These are phyloP conservation scores for Sugiyamaella novakii DNA, from an alignment of 1,139 yeast species.

Conservation along the genomic window DNA sequence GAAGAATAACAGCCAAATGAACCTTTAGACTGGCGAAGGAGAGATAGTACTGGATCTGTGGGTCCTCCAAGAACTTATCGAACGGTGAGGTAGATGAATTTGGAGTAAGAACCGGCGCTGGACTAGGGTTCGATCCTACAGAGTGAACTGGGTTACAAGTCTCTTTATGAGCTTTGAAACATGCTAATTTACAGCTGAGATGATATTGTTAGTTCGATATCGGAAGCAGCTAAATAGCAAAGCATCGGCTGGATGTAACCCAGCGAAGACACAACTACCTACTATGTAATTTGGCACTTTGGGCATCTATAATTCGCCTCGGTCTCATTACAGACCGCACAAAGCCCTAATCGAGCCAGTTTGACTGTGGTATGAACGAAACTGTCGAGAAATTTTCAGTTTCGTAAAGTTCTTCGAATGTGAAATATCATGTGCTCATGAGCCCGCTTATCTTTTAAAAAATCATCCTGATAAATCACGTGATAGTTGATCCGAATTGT, in stretches of 20 bases:
- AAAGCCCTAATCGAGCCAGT: constrained; percentile 35
- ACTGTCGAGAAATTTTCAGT: too few relatives aligned
- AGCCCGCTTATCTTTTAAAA: constrained; percentile 12
- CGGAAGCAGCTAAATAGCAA: neutral
- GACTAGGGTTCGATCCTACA: neutral
- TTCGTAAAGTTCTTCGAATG: too few relatives aligned
- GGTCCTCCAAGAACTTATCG: constrained; percentile 42
- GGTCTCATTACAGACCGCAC: constrained; percentile 49
- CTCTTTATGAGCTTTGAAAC: constrained; percentile 54
- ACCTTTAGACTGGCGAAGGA: constrained; percentile 54
- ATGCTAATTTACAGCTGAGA: constrained; percentile 53
- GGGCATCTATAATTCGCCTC: constrained; percentile 65
- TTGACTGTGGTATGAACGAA: too few relatives aligned
- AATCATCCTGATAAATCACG: neutral
- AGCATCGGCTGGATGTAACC: too few relatives aligned
- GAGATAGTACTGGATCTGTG: constrained; percentile 48
- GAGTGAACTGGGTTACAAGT: too few relatives aligned
- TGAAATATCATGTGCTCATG: too few relatives aligned
- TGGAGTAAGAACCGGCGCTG: constrained; percentile 2
- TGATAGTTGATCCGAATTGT: neutral
- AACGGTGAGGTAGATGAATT: too few relatives aligned
- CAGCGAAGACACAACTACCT: constrained; percentile 20
- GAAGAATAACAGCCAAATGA: constrained; percentile 53
- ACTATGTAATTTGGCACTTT: constrained; percentile 49
- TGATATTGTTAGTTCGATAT: neutral